Conservation (phyloP, 2,329 filamentous ascomycete genomes). For the Aureobasidium musti region DNA sequence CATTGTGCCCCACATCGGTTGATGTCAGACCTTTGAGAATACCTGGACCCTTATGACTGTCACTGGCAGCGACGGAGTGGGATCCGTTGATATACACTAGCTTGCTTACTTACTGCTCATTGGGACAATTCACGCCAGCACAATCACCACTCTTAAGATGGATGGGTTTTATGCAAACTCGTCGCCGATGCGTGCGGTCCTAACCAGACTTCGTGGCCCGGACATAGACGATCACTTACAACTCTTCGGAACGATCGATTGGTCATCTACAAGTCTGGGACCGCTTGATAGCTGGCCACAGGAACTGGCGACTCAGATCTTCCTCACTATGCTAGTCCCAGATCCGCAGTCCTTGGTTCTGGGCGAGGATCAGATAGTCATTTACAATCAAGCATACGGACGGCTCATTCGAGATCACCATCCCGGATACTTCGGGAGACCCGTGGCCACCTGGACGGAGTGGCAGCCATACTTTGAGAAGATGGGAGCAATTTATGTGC, state of each 20-base stretch:
- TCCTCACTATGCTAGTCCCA: conserved; percentile 30
- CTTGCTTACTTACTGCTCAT: background rate
- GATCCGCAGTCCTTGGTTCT: conserved; percentile 28
- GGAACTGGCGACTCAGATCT: conserved; percentile 29
- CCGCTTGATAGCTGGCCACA: conserved; percentile 51
- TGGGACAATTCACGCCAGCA: background rate
- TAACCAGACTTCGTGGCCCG: background rate
- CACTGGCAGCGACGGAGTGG: background rate
- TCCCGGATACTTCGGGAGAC: background rate
- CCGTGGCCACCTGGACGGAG: background rate
- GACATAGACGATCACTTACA: conserved; percentile 2
- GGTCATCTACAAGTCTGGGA: conserved; percentile 53
- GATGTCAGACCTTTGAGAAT: background rate
- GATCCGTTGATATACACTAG: background rate
- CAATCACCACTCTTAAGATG: background rate
- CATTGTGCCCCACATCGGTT: background rate
- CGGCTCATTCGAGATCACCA: conserved; percentile 8
- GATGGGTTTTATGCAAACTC: conserved; percentile 4
- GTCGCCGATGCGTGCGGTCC: conserved; percentile 10
- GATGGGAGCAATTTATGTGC: background rate
- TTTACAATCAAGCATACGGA: conserved; percentile 31
- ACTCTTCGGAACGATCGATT: conserved; percentile 40
- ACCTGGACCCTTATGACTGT: background rate
- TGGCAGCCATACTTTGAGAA: conserved; percentile 11
- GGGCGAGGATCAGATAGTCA: conserved; percentile 18